Evolutionary conservation across 495 filamentous ascomycete species (phyloP), one percentile per base, ranked within the genome.

Genomic region (Chaetomidium leptoderma): DNA sequence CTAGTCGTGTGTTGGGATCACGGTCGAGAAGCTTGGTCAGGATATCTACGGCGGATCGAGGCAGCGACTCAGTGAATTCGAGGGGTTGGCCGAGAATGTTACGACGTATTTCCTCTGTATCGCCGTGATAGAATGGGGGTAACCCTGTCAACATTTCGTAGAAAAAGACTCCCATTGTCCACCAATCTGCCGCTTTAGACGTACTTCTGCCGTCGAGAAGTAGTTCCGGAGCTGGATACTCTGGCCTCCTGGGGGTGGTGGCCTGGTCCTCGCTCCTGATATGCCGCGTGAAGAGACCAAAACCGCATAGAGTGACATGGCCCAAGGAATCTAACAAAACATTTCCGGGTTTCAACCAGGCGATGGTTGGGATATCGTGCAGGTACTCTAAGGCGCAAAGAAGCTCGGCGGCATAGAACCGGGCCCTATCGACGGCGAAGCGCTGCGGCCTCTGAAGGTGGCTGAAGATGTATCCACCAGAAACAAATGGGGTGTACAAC

Each of bases 121-220:
- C 91, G 67, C 92, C 89, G 53, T 92, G 86, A 67, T 92, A 93
- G 74, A 92, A 93, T 11, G 89, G 90, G 29, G 90, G 90, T 40
- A 92, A 72, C 43, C 89, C 89, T 5, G 90, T 92, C 74, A 92
- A 71, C 89, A 93, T 93, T 74, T 92, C 89, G 63, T 91, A 92
- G 11, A 93, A 80, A 51, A 93, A 78, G 43, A 92, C 89, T 67
- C 90, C 90, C 17, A 93, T 79, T 26, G 88, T 93, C 89, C 89
- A 93, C 88, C 89, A 93, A 70, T 93, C 90, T 13, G 91, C 89
- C 1, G 86, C 83, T 73, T 91, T 92, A 37, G 14, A 26, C 24
- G 86, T 90, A 68, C 90, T 90, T 26, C 88, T 88, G 59, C 88
- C 83, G 35, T 86, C 87, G 32, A 89, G 81, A 26, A 93, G 76